Evolutionary conservation across 345 rosid genomes (phyloP), one percentile per base, ranked within the genome.

Genomic region (Camelina sativa): DNA sequence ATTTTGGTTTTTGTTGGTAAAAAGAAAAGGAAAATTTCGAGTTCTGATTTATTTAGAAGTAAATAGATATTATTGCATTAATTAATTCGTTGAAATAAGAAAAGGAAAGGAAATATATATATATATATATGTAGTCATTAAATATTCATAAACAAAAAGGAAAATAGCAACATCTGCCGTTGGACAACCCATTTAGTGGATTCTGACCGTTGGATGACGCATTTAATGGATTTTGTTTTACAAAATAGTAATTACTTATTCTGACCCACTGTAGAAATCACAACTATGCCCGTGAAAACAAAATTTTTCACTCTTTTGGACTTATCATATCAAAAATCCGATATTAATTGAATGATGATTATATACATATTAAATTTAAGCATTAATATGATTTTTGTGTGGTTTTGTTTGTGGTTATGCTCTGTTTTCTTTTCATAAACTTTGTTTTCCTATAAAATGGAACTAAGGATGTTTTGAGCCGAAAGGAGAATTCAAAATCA

Each of bases 181-280:
- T 47, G 9, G 15, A 47, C 41, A 11, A 43, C 38, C 23, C 15
- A 37, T 11, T 11, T 15, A 67, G 0, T 67, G 61, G 46, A 67
- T 67, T 8, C 60, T 67, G 5, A 35, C 60, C 60, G 71, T 67
- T 67, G 15, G 71, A 67, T 67, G 9, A 67, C 52, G 30, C 22
- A 10, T 30, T 53, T 11, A 2, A 46, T 46, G 50, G 50, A 46
- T 15, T 46, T 6, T 46, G 50, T 15, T 46, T 44, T 13, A 15
- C 16, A 44, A 43, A 41, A 5, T 28, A 28, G 30, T 28, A 5
- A 43, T 4, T 12, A 12, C 13, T 43, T 43, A 4, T 13, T 12
- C 16, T 43, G n/a, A 12, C n/a, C 47, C 47, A 40, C 15, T 40
- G 16, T 43, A 12, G 11, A 43, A 12, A 12, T 43, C 4, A 11